Evolutionary conservation across 257 asterid species (phyloP).

Genomic region (Verbascum thapsus): DNA sequence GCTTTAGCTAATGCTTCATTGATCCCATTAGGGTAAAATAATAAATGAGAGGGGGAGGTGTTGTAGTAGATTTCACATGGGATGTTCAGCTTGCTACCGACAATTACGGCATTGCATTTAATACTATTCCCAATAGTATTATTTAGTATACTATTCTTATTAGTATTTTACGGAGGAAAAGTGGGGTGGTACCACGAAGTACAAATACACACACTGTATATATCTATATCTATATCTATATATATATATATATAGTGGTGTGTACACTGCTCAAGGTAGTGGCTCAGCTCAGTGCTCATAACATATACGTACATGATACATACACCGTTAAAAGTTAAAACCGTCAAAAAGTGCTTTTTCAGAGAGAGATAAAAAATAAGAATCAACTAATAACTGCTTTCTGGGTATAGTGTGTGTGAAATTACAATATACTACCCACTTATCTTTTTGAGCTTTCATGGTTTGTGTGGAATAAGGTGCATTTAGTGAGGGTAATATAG

Average conservation of each 20-base stretch:
- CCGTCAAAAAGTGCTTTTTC: slow-evolving; percentile 49
- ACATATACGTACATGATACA: slow-evolving; percentile 29
- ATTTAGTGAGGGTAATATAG: slow-evolving; percentile 37
- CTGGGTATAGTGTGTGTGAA: background rate
- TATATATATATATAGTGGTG: slow-evolving; percentile 12
- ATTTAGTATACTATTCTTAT: no score
- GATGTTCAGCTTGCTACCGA: slow-evolving; percentile 43
- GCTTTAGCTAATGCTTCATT: slow-evolving; percentile 23
- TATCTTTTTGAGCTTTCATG: no score
- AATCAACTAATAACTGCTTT: slow-evolving; percentile 37
- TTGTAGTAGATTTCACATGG: slow-evolving; percentile 28
- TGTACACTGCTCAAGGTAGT: slow-evolving; percentile 41
- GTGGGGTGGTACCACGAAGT: slow-evolving; percentile 16
- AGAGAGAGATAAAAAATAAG: background rate
- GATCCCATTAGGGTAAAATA: slow-evolving; percentile 29
- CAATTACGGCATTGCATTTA: slow-evolving; percentile 28
- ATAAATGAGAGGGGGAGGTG: background rate
- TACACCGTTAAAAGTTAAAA: slow-evolving; percentile 36
- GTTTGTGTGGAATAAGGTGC: slow-evolving; percentile 18
- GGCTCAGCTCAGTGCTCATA: slow-evolving; percentile 31
- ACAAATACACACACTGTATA: slow-evolving; percentile 32
- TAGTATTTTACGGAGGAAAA: slow-evolving; percentile 32
- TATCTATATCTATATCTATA: no score
- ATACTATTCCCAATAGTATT: no score
- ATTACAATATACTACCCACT: no score